These are phyloP conservation scores for Plasmopara halstedii DNA, from an alignment of 352 stramenopile genomes.

Conservation along the genomic window DNA sequence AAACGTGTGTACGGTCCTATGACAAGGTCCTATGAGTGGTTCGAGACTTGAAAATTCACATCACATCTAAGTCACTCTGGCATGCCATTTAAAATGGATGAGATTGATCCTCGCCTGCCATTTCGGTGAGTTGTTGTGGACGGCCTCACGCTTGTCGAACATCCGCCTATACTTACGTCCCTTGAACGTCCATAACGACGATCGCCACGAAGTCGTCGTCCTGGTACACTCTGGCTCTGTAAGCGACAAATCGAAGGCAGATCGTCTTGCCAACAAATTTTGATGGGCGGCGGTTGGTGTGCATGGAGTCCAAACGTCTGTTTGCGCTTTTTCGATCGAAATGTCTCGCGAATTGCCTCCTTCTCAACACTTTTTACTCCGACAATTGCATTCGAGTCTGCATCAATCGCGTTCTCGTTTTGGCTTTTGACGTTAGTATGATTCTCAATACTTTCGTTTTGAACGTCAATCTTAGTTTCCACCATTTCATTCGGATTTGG, in stretches of 20 bases:
- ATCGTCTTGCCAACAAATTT: conserved; percentile 49
- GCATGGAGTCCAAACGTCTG: conserved; percentile 15
- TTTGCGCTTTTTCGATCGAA: conserved; percentile 29
- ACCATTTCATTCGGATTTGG: background rate
- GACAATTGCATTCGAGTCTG: background rate
- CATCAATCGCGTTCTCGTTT: conserved; percentile 1
- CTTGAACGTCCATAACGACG: conserved; percentile 14
- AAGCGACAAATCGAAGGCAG: conserved; percentile 23
- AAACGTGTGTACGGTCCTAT: background rate
- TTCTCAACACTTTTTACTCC: conserved; percentile 1
- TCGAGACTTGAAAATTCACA: background rate
- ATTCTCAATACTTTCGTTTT: background rate
- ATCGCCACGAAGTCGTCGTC: conserved; percentile 21
- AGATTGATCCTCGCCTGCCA: conserved; percentile 57
- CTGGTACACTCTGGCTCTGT: conserved; percentile 39
- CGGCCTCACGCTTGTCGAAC: conserved; percentile 20
- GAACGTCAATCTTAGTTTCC: background rate
- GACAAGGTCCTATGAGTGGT: background rate
- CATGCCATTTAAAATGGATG: conserved; percentile 58
- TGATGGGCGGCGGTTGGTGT: conserved; percentile 46
- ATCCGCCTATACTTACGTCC: conserved; percentile 1
- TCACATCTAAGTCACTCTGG: conserved; percentile 24
- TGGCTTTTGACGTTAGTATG: background rate
- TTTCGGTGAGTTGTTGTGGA: conserved; percentile 52
- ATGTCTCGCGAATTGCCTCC: background rate